A percentile compares a stretch with the other conserved stretches of the same genome.
phyloP scores from a whole-genome alignment of 208 protist species.

The Sergeia podlipaevii region DNA sequence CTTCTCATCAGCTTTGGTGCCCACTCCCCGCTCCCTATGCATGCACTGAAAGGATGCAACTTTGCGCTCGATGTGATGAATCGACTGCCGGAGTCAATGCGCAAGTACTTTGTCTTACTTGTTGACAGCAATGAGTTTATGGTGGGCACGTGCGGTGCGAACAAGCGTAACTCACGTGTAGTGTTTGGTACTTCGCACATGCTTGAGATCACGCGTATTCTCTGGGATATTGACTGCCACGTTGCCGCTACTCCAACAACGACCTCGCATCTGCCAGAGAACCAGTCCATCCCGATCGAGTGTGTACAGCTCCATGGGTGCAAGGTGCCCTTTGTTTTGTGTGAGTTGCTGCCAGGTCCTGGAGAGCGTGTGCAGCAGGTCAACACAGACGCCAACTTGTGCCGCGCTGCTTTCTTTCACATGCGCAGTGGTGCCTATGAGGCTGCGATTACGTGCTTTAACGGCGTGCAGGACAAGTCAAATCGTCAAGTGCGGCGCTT shows the following conservation, averaged over 20 bases:
- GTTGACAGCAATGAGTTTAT: constrained; percentile 59
- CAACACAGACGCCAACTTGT: constrained; percentile 17
- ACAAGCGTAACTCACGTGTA: constrained; percentile 31
- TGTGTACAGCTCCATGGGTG: constrained; percentile 40
- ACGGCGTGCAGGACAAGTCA: constrained; percentile 7
- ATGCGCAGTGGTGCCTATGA: constrained; percentile 60
- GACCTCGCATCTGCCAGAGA: constrained; percentile 36
- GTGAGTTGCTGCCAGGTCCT: constrained; percentile 28
- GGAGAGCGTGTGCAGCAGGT: constrained; percentile 19
- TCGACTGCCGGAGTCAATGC: constrained; percentile 20
- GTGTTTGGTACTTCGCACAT: constrained; percentile 38
- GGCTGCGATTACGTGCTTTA: constrained; percentile 16
- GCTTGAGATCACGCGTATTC: constrained; percentile 29
- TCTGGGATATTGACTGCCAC: constrained; percentile 57
- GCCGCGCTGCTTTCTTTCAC: constrained; percentile 45
- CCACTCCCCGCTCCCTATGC: constrained; percentile 49
- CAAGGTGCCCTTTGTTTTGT: constrained; percentile 38
- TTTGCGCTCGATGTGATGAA: constrained; percentile 55
- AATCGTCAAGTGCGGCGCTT: constrained; percentile 42
- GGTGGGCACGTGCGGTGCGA: constrained; percentile 59
- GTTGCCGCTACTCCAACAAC: constrained; percentile 49
- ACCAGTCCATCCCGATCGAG: constrained; percentile 35
- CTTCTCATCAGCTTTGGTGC: constrained; percentile 66
- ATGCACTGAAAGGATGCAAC: constrained; percentile 46
- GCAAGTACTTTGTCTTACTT: constrained; percentile 43